These are phyloP conservation scores for Penicillium glabrum DNA, from an alignment of 2,329 filamentous ascomycete genomes.

Conservation along the genomic window DNA sequence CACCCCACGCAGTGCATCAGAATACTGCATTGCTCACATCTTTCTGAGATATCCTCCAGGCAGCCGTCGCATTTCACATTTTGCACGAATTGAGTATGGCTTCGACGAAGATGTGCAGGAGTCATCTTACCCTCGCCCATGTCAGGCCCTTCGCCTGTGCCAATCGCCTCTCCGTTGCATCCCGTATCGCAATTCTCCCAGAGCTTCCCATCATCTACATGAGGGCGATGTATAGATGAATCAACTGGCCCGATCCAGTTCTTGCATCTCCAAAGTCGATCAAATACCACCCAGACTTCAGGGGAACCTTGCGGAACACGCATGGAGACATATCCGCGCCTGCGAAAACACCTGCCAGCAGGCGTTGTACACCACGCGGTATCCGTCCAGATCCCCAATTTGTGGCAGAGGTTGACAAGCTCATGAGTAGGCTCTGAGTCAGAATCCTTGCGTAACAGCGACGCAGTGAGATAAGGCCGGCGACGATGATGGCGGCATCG, in stretches of 20 bases:
- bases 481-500: slow-evolving; percentile 63
- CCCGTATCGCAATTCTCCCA: slow-evolving; percentile 59
- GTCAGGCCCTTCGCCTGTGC: slow-evolving; percentile 46
- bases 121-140: slow-evolving; percentile 55
- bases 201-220: slow-evolving; percentile 49
- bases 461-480: slow-evolving; percentile 58
- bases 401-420: slow-evolving; percentile 59
- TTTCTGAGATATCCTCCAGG: slow-evolving; percentile 53
- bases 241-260: slow-evolving; percentile 56
- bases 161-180: slow-evolving; percentile 56
- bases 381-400: slow-evolving; percentile 61
- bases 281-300: slow-evolving; percentile 64
- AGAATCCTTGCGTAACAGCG: slow-evolving; percentile 56
- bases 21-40: slow-evolving; percentile 62
- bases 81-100: slow-evolving; percentile 55
- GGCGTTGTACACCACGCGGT: slow-evolving; percentile 62
- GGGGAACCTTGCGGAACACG: slow-evolving; percentile 55
- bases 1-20: slow-evolving; percentile 63
- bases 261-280: slow-evolving; percentile 59
- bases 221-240: slow-evolving; percentile 22
- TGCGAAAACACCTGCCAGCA: slow-evolving; percentile 55
- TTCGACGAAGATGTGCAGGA: slow-evolving; percentile 54
- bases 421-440: slow-evolving; percentile 63
- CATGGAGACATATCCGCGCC: slow-evolving; percentile 58
- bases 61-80: slow-evolving; percentile 56